Evolutionary conservation across 2,329 filamentous ascomycete genomes (phyloP).

Genomic region (Sporothrix dimorphospora): DNA sequence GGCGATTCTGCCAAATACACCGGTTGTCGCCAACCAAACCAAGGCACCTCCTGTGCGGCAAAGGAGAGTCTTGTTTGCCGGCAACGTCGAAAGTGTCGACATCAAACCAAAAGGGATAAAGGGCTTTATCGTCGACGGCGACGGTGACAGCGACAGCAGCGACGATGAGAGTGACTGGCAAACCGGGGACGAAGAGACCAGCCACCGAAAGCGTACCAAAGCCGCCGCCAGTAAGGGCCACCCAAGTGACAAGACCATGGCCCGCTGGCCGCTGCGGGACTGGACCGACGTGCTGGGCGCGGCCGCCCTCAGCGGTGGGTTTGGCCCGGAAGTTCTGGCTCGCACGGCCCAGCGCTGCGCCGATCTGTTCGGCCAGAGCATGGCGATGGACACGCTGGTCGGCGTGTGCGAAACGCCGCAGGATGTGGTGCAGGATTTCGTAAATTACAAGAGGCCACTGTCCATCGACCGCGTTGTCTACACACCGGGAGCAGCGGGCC

Average conservation of each 20-base stretch:
- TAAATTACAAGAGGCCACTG: not conserved
- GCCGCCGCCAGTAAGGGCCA: not conserved
- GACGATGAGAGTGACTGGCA: not conserved
- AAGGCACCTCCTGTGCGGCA: not conserved
- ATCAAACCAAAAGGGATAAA: not conserved
- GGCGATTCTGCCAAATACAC: not conserved
- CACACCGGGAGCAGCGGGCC: not conserved
- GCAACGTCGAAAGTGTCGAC: not conserved
- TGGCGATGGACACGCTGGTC: conserved; percentile 63
- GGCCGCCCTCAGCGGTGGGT: conserved; percentile 74
- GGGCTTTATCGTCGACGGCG: not conserved
- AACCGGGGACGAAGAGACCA: not conserved
- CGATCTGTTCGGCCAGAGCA: conserved; percentile 72
- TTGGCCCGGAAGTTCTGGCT: conserved; percentile 65
- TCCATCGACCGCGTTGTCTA: not conserved
- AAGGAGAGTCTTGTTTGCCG: conserved; percentile 15
- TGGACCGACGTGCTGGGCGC: conserved; percentile 86
- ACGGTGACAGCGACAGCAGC: not conserved
- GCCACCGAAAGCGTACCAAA: not conserved
- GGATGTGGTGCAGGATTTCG: not conserved
- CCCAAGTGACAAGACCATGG: not conserved
- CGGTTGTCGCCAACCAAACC: not conserved
- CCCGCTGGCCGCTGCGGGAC: conserved; percentile 60
- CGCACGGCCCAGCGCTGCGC: conserved; percentile 75
- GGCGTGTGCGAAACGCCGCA: not conserved